These are phyloP conservation scores for Pythium rishiriense DNA, from an alignment of 352 stramenopile species.

Conservation along the genomic window DNA sequence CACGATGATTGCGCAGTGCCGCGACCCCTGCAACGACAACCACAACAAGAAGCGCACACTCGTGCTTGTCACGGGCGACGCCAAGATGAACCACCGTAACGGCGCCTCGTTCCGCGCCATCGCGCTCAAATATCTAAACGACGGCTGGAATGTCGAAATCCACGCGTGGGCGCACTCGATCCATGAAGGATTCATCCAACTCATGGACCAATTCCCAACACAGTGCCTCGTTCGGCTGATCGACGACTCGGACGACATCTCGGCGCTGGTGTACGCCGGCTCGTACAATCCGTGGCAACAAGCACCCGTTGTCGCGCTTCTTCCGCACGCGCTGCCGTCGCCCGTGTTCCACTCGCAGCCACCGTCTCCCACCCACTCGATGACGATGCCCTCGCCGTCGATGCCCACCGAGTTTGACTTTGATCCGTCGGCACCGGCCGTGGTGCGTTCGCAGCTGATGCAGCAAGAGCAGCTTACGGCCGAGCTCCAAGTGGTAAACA, in stretches of 20 bases:
- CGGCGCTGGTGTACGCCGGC: constrained; percentile 13
- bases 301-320: background rate
- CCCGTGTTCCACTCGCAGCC: constrained; percentile 19
- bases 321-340: constrained; percentile 6
- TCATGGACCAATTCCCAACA: constrained; percentile 13
- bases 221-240: constrained; percentile 10
- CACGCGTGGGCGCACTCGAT: constrained; percentile 20
- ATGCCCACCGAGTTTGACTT: constrained; percentile 11
- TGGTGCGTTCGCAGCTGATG: constrained; percentile 4
- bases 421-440: constrained; percentile 1
- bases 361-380: constrained; percentile 10
- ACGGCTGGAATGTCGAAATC: constrained; percentile 16
- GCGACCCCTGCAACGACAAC: constrained; percentile 1
- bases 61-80: constrained; percentile 18
- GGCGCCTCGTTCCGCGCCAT: constrained; percentile 15
- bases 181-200: constrained; percentile 16
- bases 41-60: constrained; percentile 10
- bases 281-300: constrained; percentile 23
- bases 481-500: constrained; percentile 3
- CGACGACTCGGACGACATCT: constrained; percentile 19
- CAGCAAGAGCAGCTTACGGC: constrained; percentile 13
- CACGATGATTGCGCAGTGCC: background rate
- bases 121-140: constrained; percentile 12
- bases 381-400: constrained; percentile 2
- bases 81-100: constrained; percentile 5